Percentiles rank a stretch among this genome's conserved stretches.
Evolutionary conservation across 139 green algal genomes (phyloP).

Genomic region (Chlamydomonas sphaeroides): DNA sequence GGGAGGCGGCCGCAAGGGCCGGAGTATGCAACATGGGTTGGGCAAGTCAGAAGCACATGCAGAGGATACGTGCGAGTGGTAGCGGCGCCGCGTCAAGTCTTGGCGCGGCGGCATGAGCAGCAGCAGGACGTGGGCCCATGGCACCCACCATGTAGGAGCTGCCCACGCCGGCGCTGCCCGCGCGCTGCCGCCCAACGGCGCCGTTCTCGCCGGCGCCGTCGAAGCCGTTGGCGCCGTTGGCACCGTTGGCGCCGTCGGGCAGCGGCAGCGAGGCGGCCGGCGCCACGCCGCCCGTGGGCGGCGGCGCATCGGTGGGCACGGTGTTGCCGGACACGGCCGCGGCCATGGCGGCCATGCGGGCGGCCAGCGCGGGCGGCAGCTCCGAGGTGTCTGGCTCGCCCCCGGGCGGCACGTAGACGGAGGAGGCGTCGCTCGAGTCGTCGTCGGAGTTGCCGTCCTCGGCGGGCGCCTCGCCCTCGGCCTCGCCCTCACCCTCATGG

Average conservation of each 20-base stretch:
- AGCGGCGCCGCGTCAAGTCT: too few relatives aligned
- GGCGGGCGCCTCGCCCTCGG: not conserved
- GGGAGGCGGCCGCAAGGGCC: too few relatives aligned
- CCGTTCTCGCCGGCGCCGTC: not conserved
- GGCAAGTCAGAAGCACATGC: too few relatives aligned
- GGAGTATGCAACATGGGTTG: too few relatives aligned
- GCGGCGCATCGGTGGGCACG: too few relatives aligned
- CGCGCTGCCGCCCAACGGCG: not conserved
- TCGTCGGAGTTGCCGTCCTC: conserved; percentile 9
- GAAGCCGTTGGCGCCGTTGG: not conserved
- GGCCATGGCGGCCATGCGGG: not conserved
- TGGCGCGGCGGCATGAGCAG: too few relatives aligned
- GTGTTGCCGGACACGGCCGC: not conserved
- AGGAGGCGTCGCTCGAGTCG: conserved; percentile 31
- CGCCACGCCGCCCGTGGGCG: too few relatives aligned
- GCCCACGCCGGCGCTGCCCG: not conserved
- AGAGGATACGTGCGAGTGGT: too few relatives aligned
- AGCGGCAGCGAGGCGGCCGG: too few relatives aligned
- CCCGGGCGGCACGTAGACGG: conserved; percentile 3
- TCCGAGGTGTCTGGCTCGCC: not conserved
- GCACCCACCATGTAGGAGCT: conserved; percentile 26
- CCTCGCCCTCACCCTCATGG: conserved; percentile 12
- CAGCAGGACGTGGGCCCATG: too few relatives aligned
- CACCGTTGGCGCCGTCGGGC: too few relatives aligned
- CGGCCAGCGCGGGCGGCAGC: not conserved